Evolutionary conservation across 2,329 filamentous ascomycete species (phyloP), one percentile per base, ranked within the genome.

Genomic region (Aspergillus chevalieri): DNA sequence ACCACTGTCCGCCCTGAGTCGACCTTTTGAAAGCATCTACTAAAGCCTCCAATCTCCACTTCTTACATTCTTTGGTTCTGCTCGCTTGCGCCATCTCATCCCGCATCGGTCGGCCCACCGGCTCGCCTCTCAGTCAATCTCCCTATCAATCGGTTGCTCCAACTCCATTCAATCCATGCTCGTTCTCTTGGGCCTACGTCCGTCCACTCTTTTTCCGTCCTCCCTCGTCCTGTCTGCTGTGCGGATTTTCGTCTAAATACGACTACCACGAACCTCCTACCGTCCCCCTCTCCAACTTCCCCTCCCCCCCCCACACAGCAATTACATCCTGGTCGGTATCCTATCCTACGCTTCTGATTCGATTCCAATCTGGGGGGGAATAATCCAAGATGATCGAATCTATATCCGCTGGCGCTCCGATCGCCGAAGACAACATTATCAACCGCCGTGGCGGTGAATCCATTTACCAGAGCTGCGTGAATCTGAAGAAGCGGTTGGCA

Each of bases 381-480:
- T 38, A 56, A 50, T 52, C 53, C 53, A 57, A 61, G 43, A 72
- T 72, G 69, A 67, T 70, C 50, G 59, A 66, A 47, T 52, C 66
- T 54, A 58, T 58, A 45, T 61, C 63, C 53, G 64, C 59, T 48
- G 65, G 67, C 53, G 65, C 60, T 52, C 68, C 70, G 48, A 60
- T 89, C 62, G 87, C 90, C 52, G 89, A 87, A 52, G 81, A 87
- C 68, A 96, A 95, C 70, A 95, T 98, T 68, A 95, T 98, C 78
- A 98, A 98, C 73, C 88, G 92, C 71, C 87, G 89, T 67, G 93
- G 91, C 67, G 91, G 95, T 68, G 91, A 93, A 57, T 96, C 91
- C 9, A 82, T 98, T 21, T 98, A 95, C 71, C 92, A 97, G 71
- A 95, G 95, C 69, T 97, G 93, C 68, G 80, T 95, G 58, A 84